These are phyloP conservation scores for Didymella pomorum DNA, from an alignment of 2,329 filamentous ascomycete species.

Conservation along the genomic window DNA sequence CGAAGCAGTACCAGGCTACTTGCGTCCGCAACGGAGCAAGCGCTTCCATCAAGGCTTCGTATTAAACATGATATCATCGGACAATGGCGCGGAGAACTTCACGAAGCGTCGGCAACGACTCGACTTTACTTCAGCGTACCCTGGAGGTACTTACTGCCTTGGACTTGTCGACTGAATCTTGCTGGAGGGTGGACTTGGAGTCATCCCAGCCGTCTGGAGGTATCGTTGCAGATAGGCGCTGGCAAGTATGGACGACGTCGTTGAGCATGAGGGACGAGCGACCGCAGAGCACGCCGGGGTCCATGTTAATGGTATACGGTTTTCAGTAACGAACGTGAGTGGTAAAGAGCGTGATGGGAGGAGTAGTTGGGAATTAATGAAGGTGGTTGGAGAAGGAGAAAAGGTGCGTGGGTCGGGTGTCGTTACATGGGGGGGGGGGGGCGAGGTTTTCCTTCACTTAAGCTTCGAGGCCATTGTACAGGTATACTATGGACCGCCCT, in stretches of 20 bases:
- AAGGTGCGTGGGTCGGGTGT: background rate
- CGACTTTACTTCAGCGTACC: too few relatives aligned
- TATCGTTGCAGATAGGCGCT: slow-evolving; percentile 25
- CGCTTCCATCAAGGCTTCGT: background rate
- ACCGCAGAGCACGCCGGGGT: background rate
- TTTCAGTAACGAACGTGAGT: background rate
- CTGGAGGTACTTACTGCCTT: background rate
- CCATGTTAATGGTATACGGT: background rate
- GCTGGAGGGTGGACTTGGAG: background rate
- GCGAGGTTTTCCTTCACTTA: background rate
- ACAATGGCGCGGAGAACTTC: background rate
- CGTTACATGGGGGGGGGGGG: background rate
- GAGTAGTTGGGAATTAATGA: background rate
- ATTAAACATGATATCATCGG: background rate
- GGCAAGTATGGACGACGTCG: slow-evolving; percentile 10
- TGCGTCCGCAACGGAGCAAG: background rate
- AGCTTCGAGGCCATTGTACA: background rate
- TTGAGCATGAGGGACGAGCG: background rate
- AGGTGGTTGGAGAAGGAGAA: background rate
- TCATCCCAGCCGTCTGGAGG: slow-evolving; percentile 29
- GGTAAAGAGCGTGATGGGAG: background rate
- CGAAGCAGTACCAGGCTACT: too few relatives aligned
- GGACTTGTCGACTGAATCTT: background rate
- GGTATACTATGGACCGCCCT: background rate
- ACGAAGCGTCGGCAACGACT: background rate